phyloP scores from a whole-genome alignment of 768 basidiomycete species.

The Lentinus brumalis region DNA sequence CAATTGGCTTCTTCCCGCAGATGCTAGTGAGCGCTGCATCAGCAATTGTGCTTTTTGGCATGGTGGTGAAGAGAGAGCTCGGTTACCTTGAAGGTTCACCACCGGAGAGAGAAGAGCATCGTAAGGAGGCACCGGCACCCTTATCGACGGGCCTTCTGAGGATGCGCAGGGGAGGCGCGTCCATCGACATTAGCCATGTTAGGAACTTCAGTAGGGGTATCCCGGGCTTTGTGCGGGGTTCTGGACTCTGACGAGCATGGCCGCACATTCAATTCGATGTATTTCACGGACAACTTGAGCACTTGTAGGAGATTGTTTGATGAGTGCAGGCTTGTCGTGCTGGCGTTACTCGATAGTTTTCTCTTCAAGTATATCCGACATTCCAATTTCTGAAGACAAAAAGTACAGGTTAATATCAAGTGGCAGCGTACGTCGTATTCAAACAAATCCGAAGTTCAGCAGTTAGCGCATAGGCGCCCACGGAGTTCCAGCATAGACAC shows the following conservation, averaged over 20 bases:
- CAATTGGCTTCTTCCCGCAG: conserved; percentile 61
- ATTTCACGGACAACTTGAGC: too few relatives aligned
- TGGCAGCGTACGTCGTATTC: too few relatives aligned
- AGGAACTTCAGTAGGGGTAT: conserved; percentile 11
- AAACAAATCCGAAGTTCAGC: too few relatives aligned
- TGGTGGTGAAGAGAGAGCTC: conserved; percentile 44
- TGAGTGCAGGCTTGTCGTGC: too few relatives aligned
- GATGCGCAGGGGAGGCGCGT: conserved; percentile 25
- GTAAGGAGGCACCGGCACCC: conserved; percentile 22
- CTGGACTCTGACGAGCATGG: too few relatives aligned
- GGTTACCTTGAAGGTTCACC: conserved; percentile 2
- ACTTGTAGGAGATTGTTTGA: too few relatives aligned
- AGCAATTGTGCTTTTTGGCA: conserved; percentile 43
- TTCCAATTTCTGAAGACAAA: too few relatives aligned
- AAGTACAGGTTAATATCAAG: too few relatives aligned
- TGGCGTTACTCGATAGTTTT: too few relatives aligned
- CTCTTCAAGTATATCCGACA: too few relatives aligned
- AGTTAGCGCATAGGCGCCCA: too few relatives aligned
- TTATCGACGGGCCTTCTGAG: conserved; percentile 23
- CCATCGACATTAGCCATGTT: conserved; percentile 28
- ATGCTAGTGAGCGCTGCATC: conserved; percentile 50
- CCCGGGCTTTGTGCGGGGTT: neutral
- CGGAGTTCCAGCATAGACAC: neutral
- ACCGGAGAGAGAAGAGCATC: neutral
- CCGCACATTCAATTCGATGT: too few relatives aligned